Base-by-base conservation (phyloP, 345 rosid species). In the Xanthoceras sorbifolium region DNA sequence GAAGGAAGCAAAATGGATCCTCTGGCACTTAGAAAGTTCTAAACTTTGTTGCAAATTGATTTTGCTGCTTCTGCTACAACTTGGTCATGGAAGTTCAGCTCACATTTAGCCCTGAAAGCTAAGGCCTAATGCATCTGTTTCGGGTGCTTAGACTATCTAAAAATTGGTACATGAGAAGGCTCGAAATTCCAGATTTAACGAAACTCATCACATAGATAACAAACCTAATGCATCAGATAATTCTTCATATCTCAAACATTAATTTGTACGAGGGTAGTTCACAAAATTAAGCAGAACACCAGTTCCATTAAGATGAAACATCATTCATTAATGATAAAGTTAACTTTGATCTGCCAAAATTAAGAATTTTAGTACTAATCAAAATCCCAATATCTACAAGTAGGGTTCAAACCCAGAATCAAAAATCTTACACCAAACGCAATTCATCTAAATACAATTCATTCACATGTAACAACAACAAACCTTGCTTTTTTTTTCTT, bases 321-420 rank as follows among this genome's bases (percentile, higher is more conserved):
- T 26, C 61, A 28, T 48, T 26, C 61, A 28, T 48, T 12, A 31
- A 76, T 8, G 54, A 61, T 5, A 23, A 75, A 42, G 18, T 42
- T 1, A 22, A 73, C 67, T 55, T 73, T 12, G 55, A 55, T 69
- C 61, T 7, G 29, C 31, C 48, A 63, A 73, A 81, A 54, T 69
- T 29, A 73, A 69, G 73, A 69, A 64, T 63, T 79, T 70, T 54
- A 50, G 54, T 29, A 18, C 60, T 73, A 40, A 77, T 67, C 73
- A 65, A 75, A 70, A 70, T 64, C 84, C 70, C 38, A 59, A 15
- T 76, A 73, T 73, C 84, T 77, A 77, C 80, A 73, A 48, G 31
- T 12, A n/a, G 36, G 76, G 55, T 46, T 29, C 10, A 40, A 34
- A 46, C 62, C 38, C 26, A 18, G 67, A 29, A 80, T 74, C 22